Percentiles rank a stretch among this genome's conserved stretches.
Conservation (phyloP, 2,329 filamentous ascomycete species). For the Pseudocercospora macadamiae region DNA sequence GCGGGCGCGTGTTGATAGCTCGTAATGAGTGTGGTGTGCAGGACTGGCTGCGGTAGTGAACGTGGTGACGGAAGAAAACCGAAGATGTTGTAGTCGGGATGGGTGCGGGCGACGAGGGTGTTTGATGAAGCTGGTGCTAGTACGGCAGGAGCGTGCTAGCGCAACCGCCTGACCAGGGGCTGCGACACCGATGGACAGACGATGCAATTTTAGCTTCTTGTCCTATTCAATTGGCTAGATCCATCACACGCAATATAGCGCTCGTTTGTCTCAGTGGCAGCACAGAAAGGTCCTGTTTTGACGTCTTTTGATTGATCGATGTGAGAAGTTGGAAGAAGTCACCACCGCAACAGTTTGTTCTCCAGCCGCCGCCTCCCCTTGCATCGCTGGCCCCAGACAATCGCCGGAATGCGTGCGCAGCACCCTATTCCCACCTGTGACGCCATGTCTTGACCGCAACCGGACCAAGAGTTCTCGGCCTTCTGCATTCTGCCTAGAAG, state of each 20-base stretch:
- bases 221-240: background rate
- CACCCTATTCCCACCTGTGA: background rate
- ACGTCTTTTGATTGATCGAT: background rate
- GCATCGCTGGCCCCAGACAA: background rate
- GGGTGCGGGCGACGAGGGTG: background rate
- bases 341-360: no score
- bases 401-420: slow-evolving; percentile 1
- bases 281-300: background rate
- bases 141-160: no score
- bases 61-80: background rate
- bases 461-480: background rate
- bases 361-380: background rate
- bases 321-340: no score
- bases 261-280: background rate
- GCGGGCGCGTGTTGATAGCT: slow-evolving; percentile 16
- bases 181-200: background rate
- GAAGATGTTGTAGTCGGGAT: background rate
- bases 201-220: background rate
- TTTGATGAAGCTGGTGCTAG: no score
- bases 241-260: background rate
- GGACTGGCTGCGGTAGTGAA: slow-evolving; percentile 18
- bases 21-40: slow-evolving; percentile 22
- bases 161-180: background rate
- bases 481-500: background rate
- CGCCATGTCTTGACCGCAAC: background rate